A percentile compares a stretch with the other conserved stretches of the same genome.
Conservation (phyloP, 345 rosid genomes). For the Eucalyptus viminalis region DNA sequence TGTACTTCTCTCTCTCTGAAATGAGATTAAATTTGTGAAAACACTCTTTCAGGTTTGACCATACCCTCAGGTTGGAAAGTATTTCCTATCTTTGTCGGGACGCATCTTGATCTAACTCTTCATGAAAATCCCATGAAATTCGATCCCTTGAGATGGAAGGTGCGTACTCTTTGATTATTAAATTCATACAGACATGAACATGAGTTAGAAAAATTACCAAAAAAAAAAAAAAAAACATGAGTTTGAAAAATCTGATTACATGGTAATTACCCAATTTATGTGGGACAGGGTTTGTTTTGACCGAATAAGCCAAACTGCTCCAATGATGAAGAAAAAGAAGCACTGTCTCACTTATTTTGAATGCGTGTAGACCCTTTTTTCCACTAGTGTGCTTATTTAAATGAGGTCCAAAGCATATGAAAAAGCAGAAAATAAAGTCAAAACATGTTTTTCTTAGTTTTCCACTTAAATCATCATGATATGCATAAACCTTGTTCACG, state of each 20-base stretch:
- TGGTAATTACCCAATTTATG: background rate
- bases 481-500: background rate
- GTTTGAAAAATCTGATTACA: background rate
- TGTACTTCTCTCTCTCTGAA: background rate
- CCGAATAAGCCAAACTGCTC: background rate
- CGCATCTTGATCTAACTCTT: conserved; percentile 49
- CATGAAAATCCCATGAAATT: conserved; percentile 60
- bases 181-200: background rate
- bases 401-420: background rate
- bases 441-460: background rate
- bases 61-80: conserved; percentile 81
- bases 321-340: background rate
- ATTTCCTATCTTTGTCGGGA: conserved; percentile 47
- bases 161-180: background rate
- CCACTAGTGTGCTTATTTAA: background rate
- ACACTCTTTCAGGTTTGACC: conserved; percentile 18
- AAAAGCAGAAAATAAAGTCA: background rate
- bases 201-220: background rate
- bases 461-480: background rate
- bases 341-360: background rate
- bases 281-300: background rate
- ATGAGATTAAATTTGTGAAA: background rate
- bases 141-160: conserved; percentile 84
- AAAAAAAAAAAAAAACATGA: background rate
- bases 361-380: background rate